Conservation (phyloP, 2,329 filamentous ascomycete genomes). For the Hymenoscyphus fructigenus region DNA sequence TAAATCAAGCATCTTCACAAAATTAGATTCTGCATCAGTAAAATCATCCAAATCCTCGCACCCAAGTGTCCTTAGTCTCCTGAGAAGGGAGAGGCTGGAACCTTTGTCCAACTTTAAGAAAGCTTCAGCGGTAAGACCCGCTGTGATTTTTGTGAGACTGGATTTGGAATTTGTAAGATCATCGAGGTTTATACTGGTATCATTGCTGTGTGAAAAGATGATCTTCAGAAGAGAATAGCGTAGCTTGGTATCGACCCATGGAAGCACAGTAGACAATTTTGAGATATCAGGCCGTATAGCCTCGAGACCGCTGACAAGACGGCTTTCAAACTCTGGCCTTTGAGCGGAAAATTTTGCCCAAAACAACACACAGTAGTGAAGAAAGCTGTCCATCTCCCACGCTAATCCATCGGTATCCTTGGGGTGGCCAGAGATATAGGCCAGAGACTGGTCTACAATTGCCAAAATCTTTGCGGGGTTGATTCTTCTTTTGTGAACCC, state of each 20-base stretch:
- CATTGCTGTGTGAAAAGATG: not conserved
- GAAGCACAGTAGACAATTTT: not conserved
- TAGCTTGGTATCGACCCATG: not conserved
- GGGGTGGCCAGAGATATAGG: too few relatives aligned
- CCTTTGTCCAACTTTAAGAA: not conserved
- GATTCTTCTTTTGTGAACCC: not conserved
- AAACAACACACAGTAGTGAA: not conserved
- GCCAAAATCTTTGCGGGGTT: too few relatives aligned
- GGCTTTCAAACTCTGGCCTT: conserved; percentile 1
- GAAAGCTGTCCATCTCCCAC: not conserved
- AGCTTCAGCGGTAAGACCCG: too few relatives aligned
- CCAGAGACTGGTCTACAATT: too few relatives aligned
- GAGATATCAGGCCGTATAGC: not conserved
- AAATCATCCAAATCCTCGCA: too few relatives aligned
- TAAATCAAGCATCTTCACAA: not conserved
- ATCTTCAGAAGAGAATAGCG: conserved; percentile 1
- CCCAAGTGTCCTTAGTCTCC: not conserved
- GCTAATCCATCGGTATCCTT: too few relatives aligned
- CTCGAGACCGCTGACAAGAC: not conserved
- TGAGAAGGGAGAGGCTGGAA: not conserved
- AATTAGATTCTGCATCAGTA: too few relatives aligned
- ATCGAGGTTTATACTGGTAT: not conserved
- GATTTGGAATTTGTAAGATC: not conserved
- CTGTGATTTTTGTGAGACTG: too few relatives aligned
- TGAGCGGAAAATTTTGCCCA: conserved; percentile 4